Evolutionary conservation across 805 yeast genomes (phyloP).

Genomic region (Wickerhamomyces canadensis): DNA sequence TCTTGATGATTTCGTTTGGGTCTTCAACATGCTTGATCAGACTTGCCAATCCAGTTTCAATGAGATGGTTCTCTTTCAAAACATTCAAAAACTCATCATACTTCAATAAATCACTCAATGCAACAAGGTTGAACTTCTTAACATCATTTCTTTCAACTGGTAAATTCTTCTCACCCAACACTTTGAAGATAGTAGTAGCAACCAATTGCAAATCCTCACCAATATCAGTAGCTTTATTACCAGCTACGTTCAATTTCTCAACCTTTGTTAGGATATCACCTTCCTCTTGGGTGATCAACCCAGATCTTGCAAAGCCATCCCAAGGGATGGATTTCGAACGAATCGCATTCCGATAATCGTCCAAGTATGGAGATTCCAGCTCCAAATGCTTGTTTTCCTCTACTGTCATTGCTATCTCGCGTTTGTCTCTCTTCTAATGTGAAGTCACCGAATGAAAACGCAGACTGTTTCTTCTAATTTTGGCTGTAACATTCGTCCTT

Average conservation of each 20-base stretch:
- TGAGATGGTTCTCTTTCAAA: constrained; percentile 23
- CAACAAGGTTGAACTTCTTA: constrained; percentile 56
- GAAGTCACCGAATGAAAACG: too few relatives aligned
- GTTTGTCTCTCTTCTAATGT: too few relatives aligned
- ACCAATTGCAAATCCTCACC: constrained; percentile 40
- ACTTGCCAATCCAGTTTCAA: constrained; percentile 29
- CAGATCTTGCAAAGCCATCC: constrained; percentile 83
- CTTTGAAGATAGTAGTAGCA: constrained; percentile 46
- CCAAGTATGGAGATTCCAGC: constrained; percentile 62
- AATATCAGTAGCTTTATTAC: constrained; percentile 28
- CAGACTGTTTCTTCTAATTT: too few relatives aligned
- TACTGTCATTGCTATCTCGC: too few relatives aligned
- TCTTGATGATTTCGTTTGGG: constrained; percentile 50
- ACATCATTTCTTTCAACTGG: constrained; percentile 54
- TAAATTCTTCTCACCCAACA: constrained; percentile 42
- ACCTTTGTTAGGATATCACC: constrained; percentile 39
- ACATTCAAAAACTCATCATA: constrained; percentile 34
- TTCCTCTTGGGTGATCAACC: constrained; percentile 59
- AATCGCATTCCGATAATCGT: constrained; percentile 60
- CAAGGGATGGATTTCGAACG: constrained; percentile 83
- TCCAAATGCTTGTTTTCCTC: constrained; percentile 24
- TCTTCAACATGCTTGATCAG: constrained; percentile 46
- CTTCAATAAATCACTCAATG: constrained; percentile 48
- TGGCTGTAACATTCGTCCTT: too few relatives aligned
- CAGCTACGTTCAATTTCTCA: constrained; percentile 26